These are phyloP conservation scores for Fusarium luffae DNA, from an alignment of 2,329 filamentous ascomycete genomes.

Conservation along the genomic window DNA sequence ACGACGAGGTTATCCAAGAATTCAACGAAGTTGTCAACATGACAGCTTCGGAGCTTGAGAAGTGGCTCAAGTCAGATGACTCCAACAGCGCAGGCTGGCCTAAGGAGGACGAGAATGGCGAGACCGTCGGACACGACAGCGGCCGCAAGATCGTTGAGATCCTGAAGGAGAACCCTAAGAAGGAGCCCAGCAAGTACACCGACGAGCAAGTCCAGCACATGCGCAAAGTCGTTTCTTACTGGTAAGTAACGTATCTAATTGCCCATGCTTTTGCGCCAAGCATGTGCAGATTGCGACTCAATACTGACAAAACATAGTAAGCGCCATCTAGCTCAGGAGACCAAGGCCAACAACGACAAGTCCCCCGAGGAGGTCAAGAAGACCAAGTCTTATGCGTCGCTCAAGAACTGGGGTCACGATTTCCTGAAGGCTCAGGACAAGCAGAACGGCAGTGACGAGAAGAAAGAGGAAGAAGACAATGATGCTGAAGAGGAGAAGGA, in stretches of 20 bases:
- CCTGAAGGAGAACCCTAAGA: constrained; percentile 69
- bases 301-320: constrained; percentile 54
- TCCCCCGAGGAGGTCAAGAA: constrained; percentile 56
- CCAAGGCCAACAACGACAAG: constrained; percentile 66
- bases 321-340: constrained; percentile 73
- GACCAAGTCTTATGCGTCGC: constrained; percentile 65
- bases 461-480: constrained; percentile 21
- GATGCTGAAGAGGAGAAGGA: constrained; percentile 14
- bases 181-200: constrained; percentile 66
- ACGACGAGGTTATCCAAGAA: constrained; percentile 58
- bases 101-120: constrained; percentile 67
- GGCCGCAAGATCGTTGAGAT: constrained; percentile 73
- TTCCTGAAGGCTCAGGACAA: constrained; percentile 55
- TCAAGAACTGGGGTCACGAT: constrained; percentile 73
- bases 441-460: constrained; percentile 9
- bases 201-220: constrained; percentile 67
- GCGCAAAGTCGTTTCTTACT: constrained; percentile 72
- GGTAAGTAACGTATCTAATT: constrained; percentile 46
- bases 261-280: too few species aligned
- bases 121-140: constrained; percentile 72
- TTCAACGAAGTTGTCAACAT: constrained; percentile 77
- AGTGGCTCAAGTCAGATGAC: constrained; percentile 69
- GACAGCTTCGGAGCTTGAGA: constrained; percentile 67
- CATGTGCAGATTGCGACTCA: background rate
- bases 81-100: constrained; percentile 69